Base-by-base conservation (phyloP, 129 eudicot genomes). In the Flaveria bidentis region DNA sequence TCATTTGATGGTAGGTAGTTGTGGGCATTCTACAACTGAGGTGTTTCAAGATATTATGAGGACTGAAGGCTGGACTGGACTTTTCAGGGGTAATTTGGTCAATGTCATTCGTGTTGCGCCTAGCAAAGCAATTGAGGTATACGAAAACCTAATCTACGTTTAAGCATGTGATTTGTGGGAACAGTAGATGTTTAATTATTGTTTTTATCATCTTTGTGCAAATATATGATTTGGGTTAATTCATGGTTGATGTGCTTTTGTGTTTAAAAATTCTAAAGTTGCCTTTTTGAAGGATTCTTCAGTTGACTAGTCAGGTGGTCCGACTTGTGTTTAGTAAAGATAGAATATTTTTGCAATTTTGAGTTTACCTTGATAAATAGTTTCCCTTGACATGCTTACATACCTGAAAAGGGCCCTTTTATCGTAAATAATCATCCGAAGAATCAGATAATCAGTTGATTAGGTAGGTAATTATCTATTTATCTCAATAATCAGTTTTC, bases 91-190 rank as follows among this genome's bases (percentile, higher is more conserved):
- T 5, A 93, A 93, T 86, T 75, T 93, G 10, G 87, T 93, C 64
- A 93, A 93, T 85, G 98, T 93, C 20, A 88, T 93, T 74, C 84
- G 98, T 16, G 97, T 93, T 80, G 96, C 98, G 4, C 98, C 98
- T 3, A 91, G 97, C 84, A 93, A 93, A 85, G 98, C 97, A 73
- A 84, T 93, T n/a, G 98, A 93, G 98, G 98, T 93, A 90, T 76
- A 74, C 9, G 36, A 3, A 22, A 52, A 67, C 9, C 28, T 14
- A 26, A 45, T 42, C 57, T 3, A 6, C 33, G 2, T 75, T 5
- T 36, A 41, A 16, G 8, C 14, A 2, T 11, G 9, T 44, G 42
- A 30, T 70, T 58, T 61, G 26, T 30, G 9, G 17, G 22, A 46
- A 23, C 30, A 22, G 1, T 70, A 5, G 20, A 9, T 10, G 16